Percentiles rank a stretch among this genome's conserved stretches.
Evolutionary conservation across 768 basidiomycete species (phyloP).

Genomic region (Lactarius psammicola): DNA sequence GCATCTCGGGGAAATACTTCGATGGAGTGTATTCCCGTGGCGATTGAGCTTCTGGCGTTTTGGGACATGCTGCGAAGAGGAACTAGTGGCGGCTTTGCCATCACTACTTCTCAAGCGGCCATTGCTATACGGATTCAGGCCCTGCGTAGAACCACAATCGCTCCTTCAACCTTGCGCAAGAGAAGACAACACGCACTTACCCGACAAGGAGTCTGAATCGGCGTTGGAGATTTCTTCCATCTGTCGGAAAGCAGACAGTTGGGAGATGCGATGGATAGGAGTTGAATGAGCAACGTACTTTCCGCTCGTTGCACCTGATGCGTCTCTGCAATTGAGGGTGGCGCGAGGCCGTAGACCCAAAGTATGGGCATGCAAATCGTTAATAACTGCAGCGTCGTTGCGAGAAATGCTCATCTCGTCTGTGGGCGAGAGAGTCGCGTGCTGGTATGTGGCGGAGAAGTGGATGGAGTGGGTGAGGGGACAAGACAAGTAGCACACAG

Average conservation of each 20-base stretch:
- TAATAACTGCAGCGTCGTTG: constrained; percentile 10
- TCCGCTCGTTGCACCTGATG: constrained; percentile 12
- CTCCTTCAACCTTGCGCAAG: constrained; percentile 1
- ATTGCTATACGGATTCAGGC: constrained; percentile 5
- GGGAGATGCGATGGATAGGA: background rate
- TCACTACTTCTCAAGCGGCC: constrained; percentile 5
- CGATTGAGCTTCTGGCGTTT: constrained; percentile 16
- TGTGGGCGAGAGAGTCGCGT: background rate
- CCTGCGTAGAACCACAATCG: constrained; percentile 1
- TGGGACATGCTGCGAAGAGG: background rate
- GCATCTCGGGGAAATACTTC: background rate
- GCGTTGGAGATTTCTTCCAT: constrained; percentile 4
- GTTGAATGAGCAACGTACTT: constrained; percentile 3
- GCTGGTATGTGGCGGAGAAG: background rate
- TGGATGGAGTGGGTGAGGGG: background rate
- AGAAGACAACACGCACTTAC: constrained; percentile 7
- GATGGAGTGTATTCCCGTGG: background rate
- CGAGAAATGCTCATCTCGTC: constrained; percentile 13
- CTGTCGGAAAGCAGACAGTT: background rate
- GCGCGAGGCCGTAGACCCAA: background rate
- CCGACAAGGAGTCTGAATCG: constrained; percentile 9
- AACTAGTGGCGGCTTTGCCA: background rate
- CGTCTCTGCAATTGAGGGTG: constrained; percentile 9
- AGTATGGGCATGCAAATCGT: background rate
- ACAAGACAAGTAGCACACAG: background rate